Conservation (phyloP, 2,329 filamentous ascomycete species). For the Davidsoniella australis region DNA sequence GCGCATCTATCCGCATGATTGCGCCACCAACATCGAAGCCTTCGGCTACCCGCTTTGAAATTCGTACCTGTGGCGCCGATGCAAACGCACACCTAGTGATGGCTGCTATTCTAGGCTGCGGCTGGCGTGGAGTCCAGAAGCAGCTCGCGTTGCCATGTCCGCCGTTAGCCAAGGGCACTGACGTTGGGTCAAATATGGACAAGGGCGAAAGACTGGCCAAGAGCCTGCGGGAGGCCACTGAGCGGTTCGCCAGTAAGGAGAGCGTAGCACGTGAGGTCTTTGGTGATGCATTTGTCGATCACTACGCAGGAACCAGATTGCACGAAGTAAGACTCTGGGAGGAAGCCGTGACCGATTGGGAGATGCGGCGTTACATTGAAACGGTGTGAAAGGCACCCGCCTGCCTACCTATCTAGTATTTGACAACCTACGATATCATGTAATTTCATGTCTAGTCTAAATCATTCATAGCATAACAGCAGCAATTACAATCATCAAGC, state of each 20-base stretch:
- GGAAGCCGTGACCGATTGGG: conserved; percentile 94
- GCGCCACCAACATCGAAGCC: conserved; percentile 71
- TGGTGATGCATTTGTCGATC: conserved; percentile 88
- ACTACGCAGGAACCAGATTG: conserved; percentile 80
- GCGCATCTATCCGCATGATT: conserved; percentile 78
- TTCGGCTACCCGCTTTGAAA: conserved; percentile 78
- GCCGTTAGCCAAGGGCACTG: conserved; percentile 70
- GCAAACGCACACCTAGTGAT: conserved; percentile 79
- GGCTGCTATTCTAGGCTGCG: conserved; percentile 69
- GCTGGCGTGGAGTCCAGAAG: conserved; percentile 84
- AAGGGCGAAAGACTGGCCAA: conserved; percentile 66
- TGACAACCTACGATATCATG: background rate
- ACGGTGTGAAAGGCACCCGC: conserved; percentile 33
- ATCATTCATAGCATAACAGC: background rate
- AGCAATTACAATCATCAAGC: background rate
- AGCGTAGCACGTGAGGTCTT: conserved; percentile 90
- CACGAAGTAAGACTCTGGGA: conserved; percentile 87
- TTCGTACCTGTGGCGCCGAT: conserved; percentile 88
- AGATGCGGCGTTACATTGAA: conserved; percentile 62
- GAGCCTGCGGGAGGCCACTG: conserved; percentile 68
- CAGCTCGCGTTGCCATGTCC: conserved; percentile 69
- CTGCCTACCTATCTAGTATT: too few species aligned
- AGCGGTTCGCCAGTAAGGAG: conserved; percentile 54
- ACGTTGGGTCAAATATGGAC: conserved; percentile 56
- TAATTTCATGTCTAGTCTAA: background rate